These are phyloP conservation scores for Paramecium sonneborni DNA, from an alignment of 73 alveolate genomes.

Conservation along the genomic window DNA sequence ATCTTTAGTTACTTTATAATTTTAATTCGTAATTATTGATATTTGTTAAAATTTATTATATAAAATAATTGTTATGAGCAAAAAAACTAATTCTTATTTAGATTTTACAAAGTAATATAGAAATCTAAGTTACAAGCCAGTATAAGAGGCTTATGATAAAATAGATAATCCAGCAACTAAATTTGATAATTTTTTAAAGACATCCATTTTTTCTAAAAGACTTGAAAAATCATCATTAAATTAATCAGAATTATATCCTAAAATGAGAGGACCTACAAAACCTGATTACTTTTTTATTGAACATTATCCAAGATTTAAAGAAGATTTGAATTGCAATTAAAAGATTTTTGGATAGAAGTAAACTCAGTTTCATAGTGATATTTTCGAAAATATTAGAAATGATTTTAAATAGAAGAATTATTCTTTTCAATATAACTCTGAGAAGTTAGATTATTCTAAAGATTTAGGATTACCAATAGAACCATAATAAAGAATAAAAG, in stretches of 20 bases:
- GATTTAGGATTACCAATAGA: background rate
- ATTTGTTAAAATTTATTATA: background rate
- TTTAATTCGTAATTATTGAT: background rate
- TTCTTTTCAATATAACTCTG: background rate
- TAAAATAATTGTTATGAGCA: background rate
- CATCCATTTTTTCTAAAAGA: background rate
- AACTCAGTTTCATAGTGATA: background rate
- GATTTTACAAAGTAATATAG: background rate
- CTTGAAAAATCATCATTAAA: background rate
- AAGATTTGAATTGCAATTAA: background rate
- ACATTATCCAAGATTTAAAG: constrained; percentile 15
- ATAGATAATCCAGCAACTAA: background rate
- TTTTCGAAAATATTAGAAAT: background rate
- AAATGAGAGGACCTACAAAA: background rate
- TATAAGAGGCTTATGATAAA: background rate
- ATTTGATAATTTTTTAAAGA: background rate
- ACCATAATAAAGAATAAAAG: background rate
- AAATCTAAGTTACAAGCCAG: background rate
- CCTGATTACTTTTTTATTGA: constrained; percentile 1
- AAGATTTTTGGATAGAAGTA: background rate
- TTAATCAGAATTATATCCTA: background rate
- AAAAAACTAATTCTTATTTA: background rate
- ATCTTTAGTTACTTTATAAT: background rate
- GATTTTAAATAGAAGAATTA: background rate
- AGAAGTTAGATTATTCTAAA: background rate